Percentiles rank a stretch among this genome's conserved stretches.
phyloP scores from a whole-genome alignment of 192 early-diverging fungal species.

The Pilaira anomala region DNA sequence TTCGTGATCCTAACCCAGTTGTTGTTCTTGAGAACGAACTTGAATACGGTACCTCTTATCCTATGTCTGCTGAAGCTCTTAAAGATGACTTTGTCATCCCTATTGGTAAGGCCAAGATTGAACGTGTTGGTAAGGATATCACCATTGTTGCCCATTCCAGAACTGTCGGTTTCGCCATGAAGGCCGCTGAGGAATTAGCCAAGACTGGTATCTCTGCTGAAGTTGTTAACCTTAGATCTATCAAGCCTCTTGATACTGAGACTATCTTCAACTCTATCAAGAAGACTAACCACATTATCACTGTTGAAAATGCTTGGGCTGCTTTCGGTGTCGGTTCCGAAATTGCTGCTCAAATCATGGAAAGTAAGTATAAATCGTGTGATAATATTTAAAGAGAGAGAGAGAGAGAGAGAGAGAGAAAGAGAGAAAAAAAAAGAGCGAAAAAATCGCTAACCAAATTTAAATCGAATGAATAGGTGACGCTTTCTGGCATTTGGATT shows the following conservation, averaged over 20 bases:
- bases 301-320: slow-evolving; percentile 96
- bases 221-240: slow-evolving; percentile 98
- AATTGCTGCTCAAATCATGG: slow-evolving; percentile 95
- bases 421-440: background rate
- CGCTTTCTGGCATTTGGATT: slow-evolving; percentile 94
- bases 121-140: slow-evolving; percentile 77
- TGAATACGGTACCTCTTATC: slow-evolving; percentile 92
- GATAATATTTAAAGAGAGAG: too few species aligned
- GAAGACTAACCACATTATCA: slow-evolving; percentile 96
- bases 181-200: slow-evolving; percentile 85
- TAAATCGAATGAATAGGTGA: slow-evolving; percentile 49
- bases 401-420: background rate
- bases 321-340: slow-evolving; percentile 92
- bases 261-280: slow-evolving; percentile 91
- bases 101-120: slow-evolving; percentile 96
- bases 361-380: slow-evolving; percentile 41
- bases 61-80: slow-evolving; percentile 72
- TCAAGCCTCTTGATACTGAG: slow-evolving; percentile 91
- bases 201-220: slow-evolving; percentile 73
- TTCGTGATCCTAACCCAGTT: slow-evolving; percentile 97
- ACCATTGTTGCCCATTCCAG: slow-evolving; percentile 95
- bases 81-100: slow-evolving; percentile 41
- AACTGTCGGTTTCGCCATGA: slow-evolving; percentile 78
- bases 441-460: background rate
- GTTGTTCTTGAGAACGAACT: slow-evolving; percentile 96